Evolutionary conservation across 2,329 filamentous ascomycete species (phyloP), one percentile per base, ranked within the genome.

Genomic region (Cladosporium cucumerinum): DNA sequence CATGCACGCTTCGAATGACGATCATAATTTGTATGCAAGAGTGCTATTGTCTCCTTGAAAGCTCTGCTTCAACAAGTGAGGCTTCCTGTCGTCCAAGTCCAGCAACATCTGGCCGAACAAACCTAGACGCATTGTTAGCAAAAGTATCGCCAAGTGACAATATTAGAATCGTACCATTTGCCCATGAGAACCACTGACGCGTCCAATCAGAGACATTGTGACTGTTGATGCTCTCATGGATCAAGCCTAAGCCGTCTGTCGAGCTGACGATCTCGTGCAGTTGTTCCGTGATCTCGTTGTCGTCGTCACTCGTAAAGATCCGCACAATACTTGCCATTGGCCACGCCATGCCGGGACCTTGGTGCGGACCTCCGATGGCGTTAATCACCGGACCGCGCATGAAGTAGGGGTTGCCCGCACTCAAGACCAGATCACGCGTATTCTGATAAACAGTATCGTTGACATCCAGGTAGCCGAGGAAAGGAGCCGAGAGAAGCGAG

Each of bases 401-500:
- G 67, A 76, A 84, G 72, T 84, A 85, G 0, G 82, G 79, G 66
- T 84, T 84, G 1, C 73, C 69, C 2, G 76, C 72, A 66, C 76
- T 77, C 21, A 84, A 76, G n/a, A 82, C 68, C 52, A 82, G 72
- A 1, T 71, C 68, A 18, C 82, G 78, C 5, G 82, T 84, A 67
- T 79, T 80, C 36, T 77, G 74, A 66, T 84, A 84, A 14, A 78
- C 76, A 1, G 70, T 62, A 48, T 82, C 78, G 30, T 77, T 70
- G 25, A 57, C 66, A 49, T 79, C 72, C 1, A 79, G 69, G 65
- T 87, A 90, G 10, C 86, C 85, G 61, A 89, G 78, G 71, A 90
- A 86, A 0, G 88, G 87, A 26, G 87, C 82, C 1, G 86, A 85
- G 48, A 91, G 81, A 3, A 91, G 81, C 14, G 84, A 87, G 0